Evolutionary conservation across 2,329 filamentous ascomycete species (phyloP).

Genomic region (Pseudopyricularia cyperi): DNA sequence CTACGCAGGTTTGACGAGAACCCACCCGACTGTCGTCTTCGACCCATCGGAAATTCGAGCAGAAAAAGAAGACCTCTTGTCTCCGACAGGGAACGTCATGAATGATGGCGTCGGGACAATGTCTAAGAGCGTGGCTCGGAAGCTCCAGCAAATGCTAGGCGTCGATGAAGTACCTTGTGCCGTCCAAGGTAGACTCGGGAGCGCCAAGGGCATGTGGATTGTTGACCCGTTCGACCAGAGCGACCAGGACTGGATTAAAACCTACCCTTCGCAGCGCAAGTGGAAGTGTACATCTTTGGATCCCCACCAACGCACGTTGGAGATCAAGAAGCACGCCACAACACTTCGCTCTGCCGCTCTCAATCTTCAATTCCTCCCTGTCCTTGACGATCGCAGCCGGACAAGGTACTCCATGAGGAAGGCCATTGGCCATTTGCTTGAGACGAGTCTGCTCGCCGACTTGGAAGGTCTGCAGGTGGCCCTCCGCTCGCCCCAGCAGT

Average conservation of each 20-base stretch:
- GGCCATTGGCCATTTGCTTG: constrained; percentile 34
- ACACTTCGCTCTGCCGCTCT: constrained; percentile 38
- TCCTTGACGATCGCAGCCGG: constrained; percentile 48
- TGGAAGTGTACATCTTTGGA: constrained; percentile 41
- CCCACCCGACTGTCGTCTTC: constrained; percentile 30
- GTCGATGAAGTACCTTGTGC: constrained; percentile 44
- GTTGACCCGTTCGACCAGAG: constrained; percentile 35
- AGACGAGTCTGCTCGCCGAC: constrained; percentile 33
- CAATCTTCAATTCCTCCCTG: constrained; percentile 56
- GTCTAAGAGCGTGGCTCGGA: constrained; percentile 43
- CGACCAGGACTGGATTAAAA: constrained; percentile 49
- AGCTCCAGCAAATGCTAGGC: constrained; percentile 36
- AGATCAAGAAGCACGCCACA: constrained; percentile 39
- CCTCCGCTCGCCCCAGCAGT: constrained; percentile 32
- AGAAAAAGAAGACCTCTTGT: constrained; percentile 22
- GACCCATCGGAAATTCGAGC: constrained; percentile 31
- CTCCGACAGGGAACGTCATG: constrained; percentile 34
- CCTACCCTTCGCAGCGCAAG: constrained; percentile 55
- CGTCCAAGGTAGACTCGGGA: constrained; percentile 57
- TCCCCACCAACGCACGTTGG: constrained; percentile 46
- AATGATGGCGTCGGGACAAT: constrained; percentile 56
- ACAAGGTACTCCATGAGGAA: constrained; percentile 28
- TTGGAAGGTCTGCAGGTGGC: constrained; percentile 37
- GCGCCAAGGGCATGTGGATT: constrained; percentile 67
- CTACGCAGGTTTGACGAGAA: constrained; percentile 36